Percentiles rank a stretch among this genome's conserved stretches.
These are phyloP conservation scores for Nymphaea thermarum DNA, from an alignment of 164 flowering plant genomes.

Conservation along the genomic window DNA sequence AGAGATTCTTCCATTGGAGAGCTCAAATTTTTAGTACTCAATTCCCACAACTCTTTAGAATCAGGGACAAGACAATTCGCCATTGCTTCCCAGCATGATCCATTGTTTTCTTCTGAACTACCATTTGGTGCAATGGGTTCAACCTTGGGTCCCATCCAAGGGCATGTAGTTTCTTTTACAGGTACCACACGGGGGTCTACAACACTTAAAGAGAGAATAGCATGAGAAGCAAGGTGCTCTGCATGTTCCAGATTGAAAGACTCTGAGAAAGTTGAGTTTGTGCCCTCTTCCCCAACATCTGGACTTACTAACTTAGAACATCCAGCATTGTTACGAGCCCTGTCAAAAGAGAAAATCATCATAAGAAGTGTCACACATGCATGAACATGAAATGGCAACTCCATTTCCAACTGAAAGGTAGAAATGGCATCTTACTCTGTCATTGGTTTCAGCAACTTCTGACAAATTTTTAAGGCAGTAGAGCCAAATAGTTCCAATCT, in stretches of 20 bases:
- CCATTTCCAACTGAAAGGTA: constrained; percentile 1
- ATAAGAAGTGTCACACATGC: too few species aligned
- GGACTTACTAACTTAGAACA: constrained; percentile 20
- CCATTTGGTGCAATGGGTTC: constrained; percentile 9
- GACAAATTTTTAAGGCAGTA: constrained; percentile 50
- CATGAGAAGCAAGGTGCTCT: constrained; percentile 28
- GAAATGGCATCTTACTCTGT: constrained; percentile 30
- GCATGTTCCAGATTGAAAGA: constrained; percentile 24
- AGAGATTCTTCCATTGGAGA: constrained; percentile 62
- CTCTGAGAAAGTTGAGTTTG: constrained; percentile 9
- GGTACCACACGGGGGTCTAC: constrained; percentile 57
- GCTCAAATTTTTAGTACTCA: constrained; percentile 10
- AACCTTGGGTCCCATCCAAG: constrained; percentile 11
- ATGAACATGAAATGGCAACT: constrained; percentile 1
- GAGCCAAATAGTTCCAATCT: constrained; percentile 65
- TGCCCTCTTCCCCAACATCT: constrained; percentile 12
- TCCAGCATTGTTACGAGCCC: constrained; percentile 22
- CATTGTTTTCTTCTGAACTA: constrained; percentile 4
- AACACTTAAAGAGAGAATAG: constrained; percentile 44
- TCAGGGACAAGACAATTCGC: constrained; percentile 11
- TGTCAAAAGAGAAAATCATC: constrained; percentile 3
- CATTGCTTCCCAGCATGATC: constrained; percentile 6
- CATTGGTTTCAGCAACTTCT: constrained; percentile 42
- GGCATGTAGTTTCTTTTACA: constrained; percentile 8
- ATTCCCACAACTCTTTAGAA: constrained; percentile 46